Evolutionary conservation across 2,329 filamentous ascomycete species (phyloP).

Genomic region (Seiridium cupressi): DNA sequence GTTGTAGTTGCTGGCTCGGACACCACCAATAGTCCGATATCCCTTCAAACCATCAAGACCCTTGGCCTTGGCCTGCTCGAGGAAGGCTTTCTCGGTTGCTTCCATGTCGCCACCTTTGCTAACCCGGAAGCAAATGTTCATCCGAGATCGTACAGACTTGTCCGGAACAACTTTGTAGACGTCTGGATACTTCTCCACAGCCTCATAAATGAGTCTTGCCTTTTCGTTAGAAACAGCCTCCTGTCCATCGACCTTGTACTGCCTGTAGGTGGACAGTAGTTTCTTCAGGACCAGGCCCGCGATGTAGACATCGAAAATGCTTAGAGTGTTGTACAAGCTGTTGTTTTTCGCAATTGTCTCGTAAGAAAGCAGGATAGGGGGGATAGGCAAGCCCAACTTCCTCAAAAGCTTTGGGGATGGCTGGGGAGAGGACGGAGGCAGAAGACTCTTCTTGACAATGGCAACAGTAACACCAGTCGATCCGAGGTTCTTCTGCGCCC

Average conservation of each 20-base stretch:
- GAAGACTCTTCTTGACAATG: constrained; percentile 76
- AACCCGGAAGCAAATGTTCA: constrained; percentile 94
- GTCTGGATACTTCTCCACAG: constrained; percentile 70
- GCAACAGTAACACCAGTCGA: constrained; percentile 82
- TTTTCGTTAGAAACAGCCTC: constrained; percentile 73
- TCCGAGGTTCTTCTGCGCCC: constrained; percentile 93
- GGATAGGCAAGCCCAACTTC: constrained; percentile 71
- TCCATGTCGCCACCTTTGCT: constrained; percentile 57
- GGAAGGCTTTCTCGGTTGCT: constrained; percentile 75
- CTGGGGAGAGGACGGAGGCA: constrained; percentile 65
- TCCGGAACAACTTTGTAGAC: constrained; percentile 78
- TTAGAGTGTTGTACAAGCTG: constrained; percentile 92
- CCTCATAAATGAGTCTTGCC: constrained; percentile 71
- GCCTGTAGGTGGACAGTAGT: constrained; percentile 59
- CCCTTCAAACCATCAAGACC: constrained; percentile 82
- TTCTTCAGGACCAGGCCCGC: constrained; percentile 84
- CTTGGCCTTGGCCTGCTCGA: constrained; percentile 66
- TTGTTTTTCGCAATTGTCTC: constrained; percentile 88
- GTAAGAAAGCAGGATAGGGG: constrained; percentile 79
- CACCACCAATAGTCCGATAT: constrained; percentile 82
- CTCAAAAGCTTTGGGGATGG: constrained; percentile 69
- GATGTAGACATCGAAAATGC: constrained; percentile 90
- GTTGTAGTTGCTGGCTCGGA: constrained; percentile 88
- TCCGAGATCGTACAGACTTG: constrained; percentile 73
- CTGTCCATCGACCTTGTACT: constrained; percentile 73